Evolutionary conservation across 1,284 basidiomycete species (phyloP), one percentile per base, ranked within the genome.

Genomic region (Cryptococcus hybrid): DNA sequence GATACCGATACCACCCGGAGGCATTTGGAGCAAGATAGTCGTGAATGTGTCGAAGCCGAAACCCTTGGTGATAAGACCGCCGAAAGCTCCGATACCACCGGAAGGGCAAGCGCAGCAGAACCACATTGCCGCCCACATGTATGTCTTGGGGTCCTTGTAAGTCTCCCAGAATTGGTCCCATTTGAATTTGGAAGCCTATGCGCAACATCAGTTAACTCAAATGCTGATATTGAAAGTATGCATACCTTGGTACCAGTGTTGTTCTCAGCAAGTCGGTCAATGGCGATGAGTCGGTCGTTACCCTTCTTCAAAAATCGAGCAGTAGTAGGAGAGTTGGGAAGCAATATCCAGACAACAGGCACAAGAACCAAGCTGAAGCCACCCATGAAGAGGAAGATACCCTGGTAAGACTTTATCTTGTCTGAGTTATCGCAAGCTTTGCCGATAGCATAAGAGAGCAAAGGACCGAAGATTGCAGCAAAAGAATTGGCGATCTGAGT

Each of bases 311-410:
- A 66, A 68, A 76, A 78, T 43, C 67, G 68, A 48, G 76, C 76
- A 38, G 71, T 71, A 5, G 69, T 70, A 9, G 71, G 74, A 18
- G 70, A 72, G 67, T 75, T 71, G 57, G 74, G 74, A 34, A 70
- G 42, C n/a, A 76, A 75, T 40, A 64, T 82, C 77, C 74, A 78
- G 15, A 83, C 78, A 52, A 83, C 58, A 0, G 81, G 82, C 13
- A 79, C 80, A 38, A 73, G 71, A n/a, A 73, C 77, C 18, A 82
- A 64, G 6, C 82, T 80, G 47, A 83, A 62, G 7, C 77, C 67
- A 37, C 82, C 83, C 56, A 82, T 80, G 71, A 83, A 82, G 39
- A 83, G 66, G 68, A 82, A 83, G 55, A 83, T 82, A 13, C 74
- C 78, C 75, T 82, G 66, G 63, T 73, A 76, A 15, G 65, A 58